phyloP scores from a whole-genome alignment of 768 basidiomycete species.

The Coprinopsis strossmayeri region DNA sequence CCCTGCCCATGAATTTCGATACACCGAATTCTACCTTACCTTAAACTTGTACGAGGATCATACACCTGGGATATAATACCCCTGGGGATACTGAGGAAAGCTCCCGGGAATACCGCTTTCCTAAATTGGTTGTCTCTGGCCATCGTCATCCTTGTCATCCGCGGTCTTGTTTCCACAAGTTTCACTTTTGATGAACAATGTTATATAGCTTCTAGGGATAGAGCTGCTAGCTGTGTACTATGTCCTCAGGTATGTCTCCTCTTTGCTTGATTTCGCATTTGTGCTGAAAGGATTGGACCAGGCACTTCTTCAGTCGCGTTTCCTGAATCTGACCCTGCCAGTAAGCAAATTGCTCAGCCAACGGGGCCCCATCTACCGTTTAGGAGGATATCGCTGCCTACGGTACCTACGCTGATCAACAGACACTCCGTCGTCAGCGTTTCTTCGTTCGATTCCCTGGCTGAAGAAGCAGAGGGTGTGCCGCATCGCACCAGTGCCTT shows the following conservation, averaged over 20 bases:
- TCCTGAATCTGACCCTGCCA: conserved; percentile 19
- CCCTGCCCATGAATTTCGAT: too few species aligned
- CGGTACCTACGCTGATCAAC: conserved; percentile 43
- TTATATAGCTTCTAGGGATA: neutral
- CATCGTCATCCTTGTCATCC: neutral
- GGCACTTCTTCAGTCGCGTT: conserved; percentile 16
- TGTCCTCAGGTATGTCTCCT: neutral
- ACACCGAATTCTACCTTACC: too few species aligned
- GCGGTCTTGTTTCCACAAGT: neutral
- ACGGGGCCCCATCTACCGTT: conserved; percentile 50
- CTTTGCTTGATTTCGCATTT: neutral
- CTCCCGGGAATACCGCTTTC: neutral
- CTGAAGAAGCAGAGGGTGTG: conserved; percentile 38
- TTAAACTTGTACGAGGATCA: too few species aligned
- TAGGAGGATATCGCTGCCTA: conserved; percentile 55
- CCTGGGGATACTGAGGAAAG: too few species aligned
- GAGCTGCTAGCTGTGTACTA: neutral
- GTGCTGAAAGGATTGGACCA: neutral
- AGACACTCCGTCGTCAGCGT: conserved; percentile 66
- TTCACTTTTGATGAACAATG: neutral
- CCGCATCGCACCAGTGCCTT: conserved; percentile 9
- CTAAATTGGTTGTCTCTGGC: neutral
- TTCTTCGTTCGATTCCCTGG: conserved; percentile 66
- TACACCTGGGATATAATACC: too few species aligned
- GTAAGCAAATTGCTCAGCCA: conserved; percentile 25